phyloP scores from a whole-genome alignment of 2,329 filamentous ascomycete species.

The Claviceps capensis region DNA sequence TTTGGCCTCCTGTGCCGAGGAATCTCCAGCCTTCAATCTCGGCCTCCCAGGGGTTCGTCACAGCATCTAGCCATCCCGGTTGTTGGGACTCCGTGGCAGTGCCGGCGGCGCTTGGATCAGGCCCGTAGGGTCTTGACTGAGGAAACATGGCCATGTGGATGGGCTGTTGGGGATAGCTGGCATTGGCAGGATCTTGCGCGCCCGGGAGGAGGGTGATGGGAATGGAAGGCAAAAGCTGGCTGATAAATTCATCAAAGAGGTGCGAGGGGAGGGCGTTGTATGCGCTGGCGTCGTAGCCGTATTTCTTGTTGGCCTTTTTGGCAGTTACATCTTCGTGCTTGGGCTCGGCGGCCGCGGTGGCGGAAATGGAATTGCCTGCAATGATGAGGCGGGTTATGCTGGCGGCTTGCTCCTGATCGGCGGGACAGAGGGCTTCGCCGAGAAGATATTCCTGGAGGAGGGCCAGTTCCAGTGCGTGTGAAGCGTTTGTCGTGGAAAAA shows the following conservation, averaged over 20 bases:
- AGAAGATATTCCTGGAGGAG: constrained; percentile 78
- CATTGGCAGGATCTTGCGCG: constrained; percentile 72
- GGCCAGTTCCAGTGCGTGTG: constrained; percentile 60
- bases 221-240: constrained; percentile 68
- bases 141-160: constrained; percentile 90
- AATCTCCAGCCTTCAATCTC: constrained; percentile 84
- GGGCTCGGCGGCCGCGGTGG: constrained; percentile 27
- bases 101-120: constrained; percentile 24
- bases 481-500: constrained; percentile 60
- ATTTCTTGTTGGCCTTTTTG: constrained; percentile 56
- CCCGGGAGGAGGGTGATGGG: constrained; percentile 85
- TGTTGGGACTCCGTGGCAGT: constrained; percentile 15
- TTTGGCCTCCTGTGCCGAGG: constrained; percentile 79
- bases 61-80: constrained; percentile 68
- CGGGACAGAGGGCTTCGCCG: constrained; percentile 57
- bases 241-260: constrained; percentile 71
- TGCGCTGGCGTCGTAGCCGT: constrained; percentile 79
- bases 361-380: constrained; percentile 81
- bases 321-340: constrained; percentile 26
- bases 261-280: constrained; percentile 82
- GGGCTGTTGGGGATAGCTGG: constrained; percentile 80
- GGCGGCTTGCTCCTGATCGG: constrained; percentile 43
- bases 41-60: constrained; percentile 88
- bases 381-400: constrained; percentile 77
- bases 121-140: constrained; percentile 53